These are phyloP conservation scores for Xylaria palmicola DNA, from an alignment of 495 filamentous ascomycete species.

Conservation along the genomic window DNA sequence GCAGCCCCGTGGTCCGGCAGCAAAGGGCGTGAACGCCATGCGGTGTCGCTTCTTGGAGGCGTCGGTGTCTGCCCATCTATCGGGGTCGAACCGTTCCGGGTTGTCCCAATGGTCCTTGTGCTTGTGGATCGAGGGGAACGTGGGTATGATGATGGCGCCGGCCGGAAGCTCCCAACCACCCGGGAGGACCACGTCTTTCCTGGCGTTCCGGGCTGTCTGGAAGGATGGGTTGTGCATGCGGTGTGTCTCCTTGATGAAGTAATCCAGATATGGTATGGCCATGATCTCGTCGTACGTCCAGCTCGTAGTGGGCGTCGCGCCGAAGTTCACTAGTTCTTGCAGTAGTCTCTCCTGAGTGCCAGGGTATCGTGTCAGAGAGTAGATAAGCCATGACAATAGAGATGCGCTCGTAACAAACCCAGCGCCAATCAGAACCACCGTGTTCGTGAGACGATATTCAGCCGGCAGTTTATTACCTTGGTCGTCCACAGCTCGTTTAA, in stretches of 20 bases:
- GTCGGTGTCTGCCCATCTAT: constrained; percentile 44
- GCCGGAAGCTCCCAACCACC: constrained; percentile 44
- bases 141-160: constrained; percentile 40
- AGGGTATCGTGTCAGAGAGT: constrained; percentile 39
- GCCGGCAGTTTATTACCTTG: not conserved
- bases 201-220: constrained; percentile 46
- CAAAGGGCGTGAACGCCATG: constrained; percentile 46
- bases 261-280: constrained; percentile 39
- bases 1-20: constrained; percentile 42
- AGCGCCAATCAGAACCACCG: constrained; percentile 34
- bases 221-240: constrained; percentile 49
- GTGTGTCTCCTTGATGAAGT: constrained; percentile 52
- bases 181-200: constrained; percentile 43
- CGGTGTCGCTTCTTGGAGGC: constrained; percentile 40
- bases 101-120: constrained; percentile 46
- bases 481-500: not conserved
- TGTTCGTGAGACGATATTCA: not conserved
- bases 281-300: constrained; percentile 37
- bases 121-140: constrained; percentile 45
- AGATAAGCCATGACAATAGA: constrained; percentile 49
- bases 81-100: constrained; percentile 43
- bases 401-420: constrained; percentile 50
- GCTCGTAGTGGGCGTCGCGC: not conserved
- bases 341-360: constrained; percentile 46
- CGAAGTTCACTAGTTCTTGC: constrained; percentile 47